These are phyloP conservation scores for Paraconiothyrium brasiliense DNA, from an alignment of 2,329 filamentous ascomycete species.

Conservation along the genomic window DNA sequence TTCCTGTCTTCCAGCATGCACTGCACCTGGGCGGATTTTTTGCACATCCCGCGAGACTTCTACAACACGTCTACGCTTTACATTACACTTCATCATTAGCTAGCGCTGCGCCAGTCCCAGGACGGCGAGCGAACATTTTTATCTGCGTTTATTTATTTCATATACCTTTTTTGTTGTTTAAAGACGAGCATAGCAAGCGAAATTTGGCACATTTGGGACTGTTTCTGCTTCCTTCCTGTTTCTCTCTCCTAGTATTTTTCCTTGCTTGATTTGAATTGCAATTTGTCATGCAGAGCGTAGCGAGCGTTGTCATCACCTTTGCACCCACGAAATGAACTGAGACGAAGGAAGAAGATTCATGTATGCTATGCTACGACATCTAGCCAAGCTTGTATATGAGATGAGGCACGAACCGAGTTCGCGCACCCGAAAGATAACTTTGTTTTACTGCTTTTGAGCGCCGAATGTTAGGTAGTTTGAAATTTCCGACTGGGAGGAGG, in stretches of 20 bases:
- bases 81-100: slow-evolving; percentile 11
- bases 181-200: slow-evolving; percentile 32
- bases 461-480: no score
- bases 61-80: not conserved
- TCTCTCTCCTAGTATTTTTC: slow-evolving; percentile 21
- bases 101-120: slow-evolving; percentile 12
- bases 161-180: slow-evolving; percentile 20
- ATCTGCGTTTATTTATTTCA: slow-evolving; percentile 30
- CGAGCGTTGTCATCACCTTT: slow-evolving; percentile 37
- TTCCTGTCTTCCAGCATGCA: slow-evolving; percentile 23
- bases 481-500: no score
- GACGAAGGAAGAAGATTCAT: not conserved
- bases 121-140: slow-evolving; percentile 13
- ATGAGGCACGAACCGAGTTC: no score
- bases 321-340: not conserved
- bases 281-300: slow-evolving; percentile 40
- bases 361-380: no score
- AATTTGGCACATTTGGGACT: slow-evolving; percentile 45
- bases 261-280: not conserved
- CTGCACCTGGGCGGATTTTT: slow-evolving; percentile 39
- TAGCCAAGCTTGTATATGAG: no score
- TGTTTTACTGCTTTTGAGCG: no score
- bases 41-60: slow-evolving; percentile 10
- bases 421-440: no score
- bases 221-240: slow-evolving; percentile 26